Evolutionary conservation across 164 flowering plant species (phyloP), one percentile per base, ranked within the genome.

Genomic region (Brasenia schreberi): DNA sequence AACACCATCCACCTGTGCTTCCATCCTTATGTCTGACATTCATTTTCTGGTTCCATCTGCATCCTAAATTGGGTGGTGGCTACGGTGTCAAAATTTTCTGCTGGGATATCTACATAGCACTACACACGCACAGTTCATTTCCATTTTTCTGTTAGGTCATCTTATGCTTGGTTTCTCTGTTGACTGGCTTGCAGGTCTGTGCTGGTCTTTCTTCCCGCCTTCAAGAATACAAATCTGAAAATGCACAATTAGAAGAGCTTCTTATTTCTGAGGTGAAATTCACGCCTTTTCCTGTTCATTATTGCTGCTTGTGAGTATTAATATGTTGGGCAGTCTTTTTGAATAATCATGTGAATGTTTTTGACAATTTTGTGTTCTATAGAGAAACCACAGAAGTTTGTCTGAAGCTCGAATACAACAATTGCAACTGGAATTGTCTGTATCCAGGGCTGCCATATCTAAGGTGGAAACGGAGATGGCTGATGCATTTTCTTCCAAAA

Each of bases 121-220:
- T n/a, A n/a, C n/a, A n/a, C n/a, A n/a, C n/a, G n/a, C n/a, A n/a
- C n/a, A n/a, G n/a, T n/a, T n/a, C n/a, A n/a, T n/a, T n/a, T n/a
- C n/a, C n/a, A n/a, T n/a, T n/a, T n/a, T n/a, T n/a, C n/a, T n/a
- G n/a, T n/a, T n/a, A n/a, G n/a, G n/a, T n/a, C n/a, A n/a, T n/a
- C n/a, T n/a, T n/a, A n/a, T n/a, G n/a, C n/a, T n/a, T n/a, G n/a
- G n/a, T n/a, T 53, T 53, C 10, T 12, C 59, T 7, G 69, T 33
- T 64, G 39, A 17, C 52, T 44, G 43, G 62, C 71, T 5, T 68
- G 60, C 76, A 95, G 99, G 96, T 92, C 66, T 92, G 98, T 81
- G 92, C 96, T 77, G 99, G 99, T 73, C 97, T 95, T 72, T 87
- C 94, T 74, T 77, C 92, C 49, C 97, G 99, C 66, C 95, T 95